A percentile compares a stretch with the other conserved stretches of the same genome.
phyloP scores from a whole-genome alignment of 2,329 filamentous ascomycete genomes.

The Polytolypa hystricis region DNA sequence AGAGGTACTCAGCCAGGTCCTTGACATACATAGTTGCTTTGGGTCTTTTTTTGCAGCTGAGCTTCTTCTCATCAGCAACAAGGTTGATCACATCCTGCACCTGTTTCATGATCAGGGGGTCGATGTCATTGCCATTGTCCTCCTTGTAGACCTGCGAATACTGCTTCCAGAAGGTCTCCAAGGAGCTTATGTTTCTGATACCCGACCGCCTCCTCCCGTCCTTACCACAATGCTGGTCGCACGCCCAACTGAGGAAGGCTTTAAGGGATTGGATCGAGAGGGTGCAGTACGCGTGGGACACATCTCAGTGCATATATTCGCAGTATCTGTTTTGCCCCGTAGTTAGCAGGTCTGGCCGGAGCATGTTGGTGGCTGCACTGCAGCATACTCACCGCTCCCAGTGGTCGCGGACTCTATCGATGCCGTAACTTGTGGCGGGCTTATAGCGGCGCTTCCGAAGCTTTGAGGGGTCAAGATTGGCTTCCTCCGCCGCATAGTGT shows the following conservation, averaged over 20 bases:
- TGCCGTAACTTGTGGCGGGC: neutral
- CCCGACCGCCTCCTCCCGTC: slow-evolving; percentile 9
- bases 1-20: slow-evolving; percentile 11
- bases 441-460: neutral
- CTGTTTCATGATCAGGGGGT: slow-evolving; percentile 11
- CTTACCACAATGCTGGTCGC: slow-evolving; percentile 14
- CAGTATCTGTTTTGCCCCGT: neutral
- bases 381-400: neutral
- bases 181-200: slow-evolving; percentile 8
- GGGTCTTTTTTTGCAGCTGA: slow-evolving; percentile 8
- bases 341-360: too few relatives aligned
- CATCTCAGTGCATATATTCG: neutral
- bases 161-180: slow-evolving; percentile 8
- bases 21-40: slow-evolving; percentile 12
- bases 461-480: too few relatives aligned
- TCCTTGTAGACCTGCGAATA: slow-evolving; percentile 8
- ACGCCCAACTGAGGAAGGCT: slow-evolving; percentile 14
- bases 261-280: neutral
- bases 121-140: slow-evolving; percentile 10
- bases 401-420: neutral
- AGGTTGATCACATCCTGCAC: slow-evolving; percentile 11
- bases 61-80: slow-evolving; percentile 13
- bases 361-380: too few relatives aligned
- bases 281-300: neutral
- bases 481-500: too few relatives aligned